Base-by-base conservation (phyloP, 148 eudicot genomes). In the Chenopodium quinoa region DNA sequence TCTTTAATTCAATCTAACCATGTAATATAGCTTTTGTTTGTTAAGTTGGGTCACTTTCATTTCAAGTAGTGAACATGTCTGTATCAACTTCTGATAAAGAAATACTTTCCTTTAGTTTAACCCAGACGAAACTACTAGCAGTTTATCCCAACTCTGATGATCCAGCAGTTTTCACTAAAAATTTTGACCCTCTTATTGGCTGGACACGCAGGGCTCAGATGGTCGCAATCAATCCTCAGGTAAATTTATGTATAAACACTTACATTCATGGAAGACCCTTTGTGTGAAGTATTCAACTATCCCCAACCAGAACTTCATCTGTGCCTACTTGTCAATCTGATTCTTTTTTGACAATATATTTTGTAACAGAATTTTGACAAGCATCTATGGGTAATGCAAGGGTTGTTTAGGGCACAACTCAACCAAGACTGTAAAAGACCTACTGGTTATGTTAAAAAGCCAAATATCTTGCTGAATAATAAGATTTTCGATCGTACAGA, bases 161-260 rank as follows among this genome's bases (percentile, higher is more conserved):
- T 52, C 56, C 56, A 52, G 56, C 16, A 40, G 44, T 40, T 40
- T 40, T 40, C 44, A 40, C 44, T 6, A 40, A 40, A 4, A 93
- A 93, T 60, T 91, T 90, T 75, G 79, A 91, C 84, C 97, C 97
- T 79, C 29, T 88, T 4, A 31, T 82, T 46, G 91, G 91, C 52
- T 93, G 97, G 97, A 84, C 80, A 11, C 92, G 90, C 83, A 92
- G 95, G 79, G 92, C 91, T 76, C 97, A 93, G 77, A 91, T 93
- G 95, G 93, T 89, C 76, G 95, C 95, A 31, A 87, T 90, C 75
- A 90, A 93, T 78, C 89, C 90, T 92, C 94, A 93, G 91, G 94
- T 91, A 40, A 40, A 6, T 40, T 40, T 40, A 5, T 40, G 44
- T 40, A 40, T 40, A 40, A 40, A 40, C 44, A 6, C 44, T 0